Evolutionary conservation across 2,329 filamentous ascomycete species (phyloP), one percentile per base, ranked within the genome.

Genomic region (Neofusicoccum kwambonambiense): DNA sequence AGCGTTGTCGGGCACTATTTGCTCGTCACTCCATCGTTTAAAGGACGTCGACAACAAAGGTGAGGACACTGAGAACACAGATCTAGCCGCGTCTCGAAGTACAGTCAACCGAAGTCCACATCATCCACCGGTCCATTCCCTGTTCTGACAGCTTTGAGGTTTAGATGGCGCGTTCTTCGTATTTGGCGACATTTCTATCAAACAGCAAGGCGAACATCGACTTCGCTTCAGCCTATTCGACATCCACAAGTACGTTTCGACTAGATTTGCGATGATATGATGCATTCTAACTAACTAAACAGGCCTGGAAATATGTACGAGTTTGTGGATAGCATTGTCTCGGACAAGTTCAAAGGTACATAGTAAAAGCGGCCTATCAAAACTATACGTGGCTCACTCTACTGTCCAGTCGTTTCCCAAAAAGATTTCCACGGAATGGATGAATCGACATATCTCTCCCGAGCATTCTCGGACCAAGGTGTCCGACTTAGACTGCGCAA

Each of bases 111-210:
- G 27, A 31, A 31, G 27, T 31, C 27, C 27, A 7, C 27, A 7
- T 31, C 27, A 31, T 31, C 27, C 27, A 31, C 27, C 27, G 6
- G 4, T 31, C 27, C 27, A 31, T 7, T 31, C 27, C 27, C 27
- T 7, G 39, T 67, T 64, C 65, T 66, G 49, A 64, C 17, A 9
- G 44, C 9, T 50, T 66, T 13, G 7, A 15, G 22, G 7, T 3
- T n/a, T 66, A 80, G 91, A 95, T 76, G 90, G 90, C 11, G 92
- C 89, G 0, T 96, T 93, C 78, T 96, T 96, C 72, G 89, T 96
- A n/a, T 96, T 96, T 76, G 90, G 90, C 4, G 92, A 97, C 76
- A 82, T 97, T 22, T 95, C 91, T 0, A 87, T 94, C 66, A 90
- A 90, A 73, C 82, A 87, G 27, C 86, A 90, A 70, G 93, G 93